Conservation (phyloP, 2,329 filamentous ascomycete genomes). For the Escovopsis sp. region DNA sequence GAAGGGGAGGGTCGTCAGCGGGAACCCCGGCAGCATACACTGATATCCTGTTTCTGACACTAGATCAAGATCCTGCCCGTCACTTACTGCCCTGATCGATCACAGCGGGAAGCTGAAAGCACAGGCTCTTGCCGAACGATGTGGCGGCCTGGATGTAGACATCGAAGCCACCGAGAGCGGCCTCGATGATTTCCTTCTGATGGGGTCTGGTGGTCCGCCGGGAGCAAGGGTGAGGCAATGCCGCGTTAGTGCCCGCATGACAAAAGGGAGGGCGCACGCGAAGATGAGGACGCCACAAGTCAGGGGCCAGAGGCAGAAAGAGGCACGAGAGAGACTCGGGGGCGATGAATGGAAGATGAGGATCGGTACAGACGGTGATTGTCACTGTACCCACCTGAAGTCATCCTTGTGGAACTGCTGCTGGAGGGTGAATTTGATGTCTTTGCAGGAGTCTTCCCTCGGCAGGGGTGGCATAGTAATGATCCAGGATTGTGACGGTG, state of each 20-base stretch:
- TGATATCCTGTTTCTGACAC: not conserved
- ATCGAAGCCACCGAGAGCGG: slow-evolving; percentile 70
- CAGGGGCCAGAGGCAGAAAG: not conserved
- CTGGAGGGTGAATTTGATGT: slow-evolving; percentile 61
- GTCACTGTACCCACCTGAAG: slow-evolving; percentile 43
- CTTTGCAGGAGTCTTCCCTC: slow-evolving; percentile 36
- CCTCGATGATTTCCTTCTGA: slow-evolving; percentile 76
- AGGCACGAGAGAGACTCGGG: not conserved
- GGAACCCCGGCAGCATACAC: not conserved
- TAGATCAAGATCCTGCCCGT: not conserved
- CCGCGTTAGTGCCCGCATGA: not conserved
- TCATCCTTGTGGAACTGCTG: slow-evolving; percentile 57
- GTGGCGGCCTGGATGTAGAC: slow-evolving; percentile 87
- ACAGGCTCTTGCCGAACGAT: slow-evolving; percentile 84
- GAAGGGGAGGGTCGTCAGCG: slow-evolving; percentile 6
- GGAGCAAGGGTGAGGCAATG: not conserved
- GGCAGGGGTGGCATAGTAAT: slow-evolving; percentile 25
- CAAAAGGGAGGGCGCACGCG: not conserved
- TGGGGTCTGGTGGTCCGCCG: slow-evolving; percentile 41
- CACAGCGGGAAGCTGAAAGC: slow-evolving; percentile 82
- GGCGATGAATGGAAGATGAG: not conserved
- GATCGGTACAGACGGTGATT: not conserved
- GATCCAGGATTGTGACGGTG: not conserved
- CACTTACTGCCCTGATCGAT: slow-evolving; percentile 72
- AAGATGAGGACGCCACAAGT: not conserved